Conservation (phyloP, 768 basidiomycete species). For the Kwoniella sp. region DNA sequence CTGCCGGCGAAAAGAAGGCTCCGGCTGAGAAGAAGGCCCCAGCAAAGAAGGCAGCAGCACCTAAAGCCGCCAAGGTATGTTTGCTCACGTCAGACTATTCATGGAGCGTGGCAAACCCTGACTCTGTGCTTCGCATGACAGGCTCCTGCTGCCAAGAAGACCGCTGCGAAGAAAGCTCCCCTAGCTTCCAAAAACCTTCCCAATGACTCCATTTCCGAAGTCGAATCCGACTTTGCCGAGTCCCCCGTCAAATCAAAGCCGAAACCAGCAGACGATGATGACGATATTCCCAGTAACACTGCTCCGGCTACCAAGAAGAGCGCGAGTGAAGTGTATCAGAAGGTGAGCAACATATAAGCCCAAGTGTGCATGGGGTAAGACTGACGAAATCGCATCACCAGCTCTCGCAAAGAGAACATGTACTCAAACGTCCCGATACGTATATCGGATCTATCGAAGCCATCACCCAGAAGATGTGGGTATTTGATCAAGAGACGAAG, state of each 20-base stretch:
- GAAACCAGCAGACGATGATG: conserved; percentile 55
- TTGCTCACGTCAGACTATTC: conserved; percentile 13
- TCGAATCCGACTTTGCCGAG: conserved; percentile 31
- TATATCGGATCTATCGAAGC: conserved; percentile 97
- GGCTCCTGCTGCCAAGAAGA: conserved; percentile 41
- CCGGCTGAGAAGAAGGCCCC: conserved; percentile 30
- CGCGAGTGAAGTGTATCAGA: conserved; percentile 86
- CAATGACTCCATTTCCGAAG: conserved; percentile 50
- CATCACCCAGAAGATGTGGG: conserved; percentile 87
- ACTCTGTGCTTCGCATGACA: not conserved
- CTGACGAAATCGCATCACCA: conserved; percentile 54
- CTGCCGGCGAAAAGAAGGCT: conserved; percentile 31
- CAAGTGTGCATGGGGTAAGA: too few species aligned
- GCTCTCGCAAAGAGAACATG: conserved; percentile 94
- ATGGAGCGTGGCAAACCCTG: not conserved
- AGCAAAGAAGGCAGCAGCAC: conserved; percentile 32
- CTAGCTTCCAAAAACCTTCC: conserved; percentile 48
- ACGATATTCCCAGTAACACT: conserved; percentile 30
- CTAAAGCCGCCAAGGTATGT: conserved; percentile 34
- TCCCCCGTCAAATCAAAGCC: conserved; percentile 63
- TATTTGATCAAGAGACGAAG: conserved; percentile 79
- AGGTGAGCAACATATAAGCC: conserved; percentile 68
- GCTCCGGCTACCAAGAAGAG: conserved; percentile 63
- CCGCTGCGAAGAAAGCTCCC: conserved; percentile 58
- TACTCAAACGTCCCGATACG: conserved; percentile 56